Conservation (phyloP, 2,329 filamentous ascomycete species). For the Dactylonectria macrodidyma region DNA sequence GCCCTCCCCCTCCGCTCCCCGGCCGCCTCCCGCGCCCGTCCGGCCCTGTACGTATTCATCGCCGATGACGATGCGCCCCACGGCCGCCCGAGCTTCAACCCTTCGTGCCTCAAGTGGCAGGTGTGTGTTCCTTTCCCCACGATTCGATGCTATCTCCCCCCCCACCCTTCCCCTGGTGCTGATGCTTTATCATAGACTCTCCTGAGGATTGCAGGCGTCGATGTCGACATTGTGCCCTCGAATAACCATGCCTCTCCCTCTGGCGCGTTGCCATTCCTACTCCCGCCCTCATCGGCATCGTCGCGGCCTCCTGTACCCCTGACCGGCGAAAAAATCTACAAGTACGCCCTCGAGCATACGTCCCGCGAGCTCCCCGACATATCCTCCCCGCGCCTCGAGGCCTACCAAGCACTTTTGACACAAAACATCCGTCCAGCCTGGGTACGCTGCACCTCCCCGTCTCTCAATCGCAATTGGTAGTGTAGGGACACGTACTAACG, state of each 20-base stretch:
- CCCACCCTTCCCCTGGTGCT: background rate
- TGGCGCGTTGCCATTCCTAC: slow-evolving; percentile 89
- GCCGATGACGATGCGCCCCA: slow-evolving; percentile 71
- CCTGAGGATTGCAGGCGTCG: slow-evolving; percentile 81
- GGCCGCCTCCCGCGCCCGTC: slow-evolving; percentile 57
- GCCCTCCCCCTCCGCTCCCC: slow-evolving; percentile 76
- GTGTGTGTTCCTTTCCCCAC: slow-evolving; percentile 60
- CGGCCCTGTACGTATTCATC: slow-evolving; percentile 84
- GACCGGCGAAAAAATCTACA: slow-evolving; percentile 71
- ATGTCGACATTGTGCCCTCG: slow-evolving; percentile 78
- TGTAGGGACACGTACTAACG: slow-evolving; percentile 21
- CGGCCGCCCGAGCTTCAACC: slow-evolving; percentile 86
- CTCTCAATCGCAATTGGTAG: background rate
- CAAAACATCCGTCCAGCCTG: slow-evolving; percentile 87
- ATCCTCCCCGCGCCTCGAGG: slow-evolving; percentile 73
- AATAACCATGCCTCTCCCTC: slow-evolving; percentile 95
- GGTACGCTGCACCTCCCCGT: slow-evolving; percentile 63
- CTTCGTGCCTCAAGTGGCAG: slow-evolving; percentile 97
- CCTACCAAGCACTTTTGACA: slow-evolving; percentile 85
- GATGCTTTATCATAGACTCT: slow-evolving; percentile 74
- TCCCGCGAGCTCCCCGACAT: slow-evolving; percentile 61
- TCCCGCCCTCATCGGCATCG: slow-evolving; percentile 64
- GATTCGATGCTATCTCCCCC: background rate
- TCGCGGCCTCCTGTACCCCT: slow-evolving; percentile 65
- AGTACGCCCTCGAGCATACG: slow-evolving; percentile 72